A percentile compares a stretch with the other conserved stretches of the same genome.
phyloP scores from a whole-genome alignment of 2,329 filamentous ascomycete genomes.

The Epichloe brachyelytri region DNA sequence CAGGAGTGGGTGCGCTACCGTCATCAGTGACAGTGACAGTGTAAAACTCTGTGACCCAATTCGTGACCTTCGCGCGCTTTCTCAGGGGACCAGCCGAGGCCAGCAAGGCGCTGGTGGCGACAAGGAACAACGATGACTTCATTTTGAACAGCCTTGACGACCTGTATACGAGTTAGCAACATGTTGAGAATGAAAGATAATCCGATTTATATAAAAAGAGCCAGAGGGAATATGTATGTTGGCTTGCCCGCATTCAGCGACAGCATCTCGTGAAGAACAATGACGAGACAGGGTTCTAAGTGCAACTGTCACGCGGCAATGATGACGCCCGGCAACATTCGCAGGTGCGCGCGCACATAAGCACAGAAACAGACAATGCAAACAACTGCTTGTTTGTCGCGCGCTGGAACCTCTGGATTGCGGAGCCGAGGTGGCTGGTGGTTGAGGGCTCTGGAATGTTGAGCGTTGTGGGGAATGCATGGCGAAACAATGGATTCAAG shows the following conservation, averaged over 20 bases:
- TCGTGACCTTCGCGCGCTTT: constrained; percentile 27
- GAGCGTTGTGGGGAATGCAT: neutral
- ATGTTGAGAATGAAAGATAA: neutral
- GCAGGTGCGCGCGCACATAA: neutral
- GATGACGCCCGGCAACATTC: neutral
- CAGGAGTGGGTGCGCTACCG: neutral
- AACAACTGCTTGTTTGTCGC: neutral
- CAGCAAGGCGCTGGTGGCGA: constrained; percentile 31
- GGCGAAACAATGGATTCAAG: neutral
- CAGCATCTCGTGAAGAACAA: neutral
- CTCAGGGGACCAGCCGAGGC: constrained; percentile 31
- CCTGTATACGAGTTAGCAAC: neutral
- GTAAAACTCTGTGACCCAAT: constrained; percentile 27
- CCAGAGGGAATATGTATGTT: neutral
- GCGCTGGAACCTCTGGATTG: neutral
- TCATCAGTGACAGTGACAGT: constrained; percentile 32
- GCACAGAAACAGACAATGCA: neutral
- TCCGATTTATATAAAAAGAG: neutral
- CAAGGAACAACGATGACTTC: constrained; percentile 36
- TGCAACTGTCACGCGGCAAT: neutral
- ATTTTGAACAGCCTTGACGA: constrained; percentile 17
- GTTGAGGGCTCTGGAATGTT: neutral
- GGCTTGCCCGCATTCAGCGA: neutral
- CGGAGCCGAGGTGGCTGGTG: neutral
- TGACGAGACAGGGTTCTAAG: neutral